Conservation (phyloP, 2,329 filamentous ascomycete species). For the Aschersonia sp. region DNA sequence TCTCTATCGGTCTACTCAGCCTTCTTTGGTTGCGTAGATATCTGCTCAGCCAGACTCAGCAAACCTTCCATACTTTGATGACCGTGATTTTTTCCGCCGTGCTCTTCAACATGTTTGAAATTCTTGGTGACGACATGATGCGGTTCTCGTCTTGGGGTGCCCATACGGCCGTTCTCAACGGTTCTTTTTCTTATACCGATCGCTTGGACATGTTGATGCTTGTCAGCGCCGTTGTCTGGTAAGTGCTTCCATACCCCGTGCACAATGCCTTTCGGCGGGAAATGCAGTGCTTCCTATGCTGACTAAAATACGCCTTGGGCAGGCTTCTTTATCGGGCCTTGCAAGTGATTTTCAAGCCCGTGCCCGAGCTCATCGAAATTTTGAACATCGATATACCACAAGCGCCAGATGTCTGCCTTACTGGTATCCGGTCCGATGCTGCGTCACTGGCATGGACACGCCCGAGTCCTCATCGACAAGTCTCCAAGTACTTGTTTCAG, state of each 20-base stretch:
- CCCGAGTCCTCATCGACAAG: conserved; percentile 47
- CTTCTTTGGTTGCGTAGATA: conserved; percentile 22
- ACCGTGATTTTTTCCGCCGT: conserved; percentile 17
- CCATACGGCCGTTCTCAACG: conserved; percentile 25
- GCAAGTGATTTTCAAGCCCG: conserved; percentile 79
- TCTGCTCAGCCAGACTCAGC: conserved; percentile 13
- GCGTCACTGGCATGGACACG: conserved; percentile 85
- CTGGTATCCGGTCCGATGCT: conserved; percentile 74
- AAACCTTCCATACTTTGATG: conserved; percentile 18
- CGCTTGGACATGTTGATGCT: conserved; percentile 42
- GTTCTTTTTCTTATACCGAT: conserved; percentile 28
- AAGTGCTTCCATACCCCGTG: conserved; percentile 5
- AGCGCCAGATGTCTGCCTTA: conserved; percentile 76
- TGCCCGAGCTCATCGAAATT: conserved; percentile 78
- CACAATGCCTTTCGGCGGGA: too few species aligned
- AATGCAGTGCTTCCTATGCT: neutral
- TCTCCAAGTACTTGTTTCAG: conserved; percentile 80
- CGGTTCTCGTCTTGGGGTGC: conserved; percentile 14
- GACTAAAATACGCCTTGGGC: neutral
- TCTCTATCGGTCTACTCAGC: conserved; percentile 19
- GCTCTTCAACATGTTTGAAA: conserved; percentile 15
- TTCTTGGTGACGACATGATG: conserved; percentile 12
- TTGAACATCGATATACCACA: conserved; percentile 90
- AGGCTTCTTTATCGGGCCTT: conserved; percentile 79
- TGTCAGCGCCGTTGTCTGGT: conserved; percentile 38